phyloP scores from a whole-genome alignment of 2,329 filamentous ascomycete species.

The Chrysoporthe deuterocubensis region DNA sequence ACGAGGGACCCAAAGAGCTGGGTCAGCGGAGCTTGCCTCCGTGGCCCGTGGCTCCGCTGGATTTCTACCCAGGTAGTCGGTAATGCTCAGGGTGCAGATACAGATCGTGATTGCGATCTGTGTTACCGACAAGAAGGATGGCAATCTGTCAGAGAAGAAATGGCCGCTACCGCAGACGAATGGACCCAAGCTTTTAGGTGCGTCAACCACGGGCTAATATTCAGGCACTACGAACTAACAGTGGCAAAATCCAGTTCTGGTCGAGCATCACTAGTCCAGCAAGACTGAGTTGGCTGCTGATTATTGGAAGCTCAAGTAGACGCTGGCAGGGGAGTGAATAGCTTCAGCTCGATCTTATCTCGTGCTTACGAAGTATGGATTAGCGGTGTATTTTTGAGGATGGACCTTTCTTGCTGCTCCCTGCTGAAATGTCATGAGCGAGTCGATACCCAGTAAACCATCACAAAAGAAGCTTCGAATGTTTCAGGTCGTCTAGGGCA shows the following conservation, averaged over 20 bases:
- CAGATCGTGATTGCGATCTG: neutral
- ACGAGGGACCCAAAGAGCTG: constrained; percentile 24
- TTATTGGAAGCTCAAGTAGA: neutral
- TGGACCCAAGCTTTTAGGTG: neutral
- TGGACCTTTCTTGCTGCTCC: neutral
- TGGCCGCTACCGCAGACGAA: neutral
- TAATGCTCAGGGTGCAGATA: neutral
- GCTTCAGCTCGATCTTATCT: neutral
- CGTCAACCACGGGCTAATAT: neutral
- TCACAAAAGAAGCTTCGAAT: neutral
- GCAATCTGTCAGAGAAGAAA: neutral
- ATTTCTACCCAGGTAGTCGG: neutral
- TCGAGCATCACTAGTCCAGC: neutral
- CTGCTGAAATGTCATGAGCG: neutral
- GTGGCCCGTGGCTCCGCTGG: constrained; percentile 7
- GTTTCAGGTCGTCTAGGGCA: neutral
- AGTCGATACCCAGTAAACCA: neutral
- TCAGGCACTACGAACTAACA: neutral
- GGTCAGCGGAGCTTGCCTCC: constrained; percentile 24
- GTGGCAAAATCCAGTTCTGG: neutral
- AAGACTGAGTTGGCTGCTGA: neutral
- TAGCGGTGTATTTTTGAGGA: neutral
- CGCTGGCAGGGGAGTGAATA: constrained; percentile 1
- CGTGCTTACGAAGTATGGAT: neutral
- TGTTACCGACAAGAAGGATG: neutral